phyloP scores from a whole-genome alignment of 106 monocot genomes.

The Alisma plantagoaquatica region DNA sequence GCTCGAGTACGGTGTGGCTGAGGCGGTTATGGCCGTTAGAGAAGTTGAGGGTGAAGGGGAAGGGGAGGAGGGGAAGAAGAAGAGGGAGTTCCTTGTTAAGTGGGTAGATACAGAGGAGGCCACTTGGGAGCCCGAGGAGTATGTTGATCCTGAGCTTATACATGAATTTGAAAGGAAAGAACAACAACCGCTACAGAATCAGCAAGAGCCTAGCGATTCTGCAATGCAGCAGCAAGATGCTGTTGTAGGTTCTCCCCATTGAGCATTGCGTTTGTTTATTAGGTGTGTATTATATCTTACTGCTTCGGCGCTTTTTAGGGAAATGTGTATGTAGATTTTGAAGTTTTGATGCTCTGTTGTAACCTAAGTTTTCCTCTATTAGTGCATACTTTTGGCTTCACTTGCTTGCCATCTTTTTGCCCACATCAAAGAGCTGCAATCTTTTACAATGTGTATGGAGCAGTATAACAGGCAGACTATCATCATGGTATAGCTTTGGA shows the following conservation, averaged over 20 bases:
- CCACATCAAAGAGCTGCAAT: too few relatives aligned
- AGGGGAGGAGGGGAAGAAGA: conserved; percentile 11
- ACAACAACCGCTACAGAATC: neutral
- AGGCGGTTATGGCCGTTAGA: conserved; percentile 45
- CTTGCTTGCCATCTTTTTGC: too few relatives aligned
- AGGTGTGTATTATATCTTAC: neutral
- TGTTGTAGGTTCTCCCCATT: neutral
- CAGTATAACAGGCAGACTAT: too few relatives aligned
- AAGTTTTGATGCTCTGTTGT: too few relatives aligned
- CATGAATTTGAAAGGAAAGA: conserved; percentile 40
- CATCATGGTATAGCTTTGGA: too few relatives aligned
- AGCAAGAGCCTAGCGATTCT: too few relatives aligned
- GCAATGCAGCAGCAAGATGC: neutral
- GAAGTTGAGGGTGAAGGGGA: conserved; percentile 6
- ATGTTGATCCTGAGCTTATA: conserved; percentile 60
- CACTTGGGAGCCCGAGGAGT: conserved; percentile 84
- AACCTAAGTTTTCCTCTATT: too few relatives aligned
- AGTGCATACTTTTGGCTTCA: too few relatives aligned
- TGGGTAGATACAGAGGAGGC: conserved; percentile 77
- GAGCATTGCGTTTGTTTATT: neutral
- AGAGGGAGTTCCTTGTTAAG: conserved; percentile 72
- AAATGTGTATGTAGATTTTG: too few relatives aligned
- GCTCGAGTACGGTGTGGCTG: conserved; percentile 80
- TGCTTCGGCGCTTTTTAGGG: too few relatives aligned
- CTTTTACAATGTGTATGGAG: too few relatives aligned